Percentiles rank a stretch among this genome's conserved stretches.
phyloP scores from a whole-genome alignment of 352 stramenopile species.

The Globisporangium apiculatum region DNA sequence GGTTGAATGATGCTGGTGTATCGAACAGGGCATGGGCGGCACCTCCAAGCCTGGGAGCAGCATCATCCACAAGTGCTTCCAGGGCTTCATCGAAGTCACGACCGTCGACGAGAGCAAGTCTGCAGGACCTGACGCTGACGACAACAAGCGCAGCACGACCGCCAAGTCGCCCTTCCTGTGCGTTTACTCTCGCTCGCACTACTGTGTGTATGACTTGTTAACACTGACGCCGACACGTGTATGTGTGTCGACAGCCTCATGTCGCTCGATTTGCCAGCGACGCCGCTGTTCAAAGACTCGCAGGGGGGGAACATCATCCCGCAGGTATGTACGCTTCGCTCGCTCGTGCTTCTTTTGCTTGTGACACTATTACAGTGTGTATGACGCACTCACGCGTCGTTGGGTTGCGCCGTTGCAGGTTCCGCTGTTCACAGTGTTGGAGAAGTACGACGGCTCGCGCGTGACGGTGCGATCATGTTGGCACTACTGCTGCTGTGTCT shows the following conservation, averaged over 20 bases:
- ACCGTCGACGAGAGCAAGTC: conserved; percentile 65
- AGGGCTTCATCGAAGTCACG: conserved; percentile 92
- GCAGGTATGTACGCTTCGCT: conserved; percentile 32
- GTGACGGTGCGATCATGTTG: conserved; percentile 33
- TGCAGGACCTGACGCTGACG: conserved; percentile 11
- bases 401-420: conserved; percentile 58
- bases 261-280: conserved; percentile 96
- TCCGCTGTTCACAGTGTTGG: conserved; percentile 93
- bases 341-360: not conserved
- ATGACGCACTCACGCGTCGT: too few relatives aligned
- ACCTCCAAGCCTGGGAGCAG: conserved; percentile 81
- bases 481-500: not conserved
- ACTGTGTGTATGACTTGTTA: not conserved
- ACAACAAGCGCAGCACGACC: conserved; percentile 13
- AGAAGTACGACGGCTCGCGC: conserved; percentile 95
- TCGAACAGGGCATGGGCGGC: conserved; percentile 65
- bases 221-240: not conserved
- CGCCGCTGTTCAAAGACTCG: conserved; percentile 98
- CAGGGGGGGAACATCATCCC: conserved; percentile 96
- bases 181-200: not conserved
- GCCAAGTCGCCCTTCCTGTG: conserved; percentile 68
- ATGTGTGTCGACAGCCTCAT: conserved; percentile 80
- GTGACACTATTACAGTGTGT: too few relatives aligned
- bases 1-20: not conserved
- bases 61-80: conserved; percentile 96